A percentile compares a stretch with the other conserved stretches of the same genome.
phyloP scores from a whole-genome alignment of 345 rosid genomes.

The Durio zibethinus region DNA sequence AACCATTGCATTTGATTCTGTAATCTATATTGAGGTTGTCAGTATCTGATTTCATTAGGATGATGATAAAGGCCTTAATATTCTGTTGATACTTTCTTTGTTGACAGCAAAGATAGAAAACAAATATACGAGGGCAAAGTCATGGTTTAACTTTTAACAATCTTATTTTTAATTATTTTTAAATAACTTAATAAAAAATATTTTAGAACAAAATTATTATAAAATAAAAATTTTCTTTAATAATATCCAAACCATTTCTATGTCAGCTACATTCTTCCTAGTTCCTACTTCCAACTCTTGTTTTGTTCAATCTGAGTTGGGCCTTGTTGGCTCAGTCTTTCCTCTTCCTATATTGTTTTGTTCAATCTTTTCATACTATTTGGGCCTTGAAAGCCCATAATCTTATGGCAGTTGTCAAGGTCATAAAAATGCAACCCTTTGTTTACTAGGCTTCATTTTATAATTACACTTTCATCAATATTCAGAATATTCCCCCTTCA shows the following conservation, averaged over 20 bases:
- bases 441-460: not conserved
- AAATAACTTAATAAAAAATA: too few relatives aligned
- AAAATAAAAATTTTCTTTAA: too few relatives aligned
- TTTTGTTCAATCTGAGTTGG: too few relatives aligned
- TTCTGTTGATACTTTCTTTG: not conserved
- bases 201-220: too few relatives aligned
- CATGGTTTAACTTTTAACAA: not conserved
- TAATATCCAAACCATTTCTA: not conserved
- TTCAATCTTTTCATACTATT: not conserved
- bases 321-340: not conserved
- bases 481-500: not conserved
- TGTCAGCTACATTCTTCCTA: too few relatives aligned
- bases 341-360: not conserved
- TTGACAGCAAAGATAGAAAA: not conserved
- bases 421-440: too few relatives aligned
- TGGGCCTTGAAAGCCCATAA: too few relatives aligned
- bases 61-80: not conserved
- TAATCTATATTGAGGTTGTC: not conserved
- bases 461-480: not conserved
- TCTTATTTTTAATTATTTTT: too few relatives aligned
- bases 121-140: too few relatives aligned
- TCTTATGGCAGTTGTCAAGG: too few relatives aligned
- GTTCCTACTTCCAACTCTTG: too few relatives aligned
- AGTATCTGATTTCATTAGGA: not conserved
- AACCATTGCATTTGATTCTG: not conserved